Base-by-base conservation (phyloP, 78 protist genomes). In the Guillardia theta region DNA sequence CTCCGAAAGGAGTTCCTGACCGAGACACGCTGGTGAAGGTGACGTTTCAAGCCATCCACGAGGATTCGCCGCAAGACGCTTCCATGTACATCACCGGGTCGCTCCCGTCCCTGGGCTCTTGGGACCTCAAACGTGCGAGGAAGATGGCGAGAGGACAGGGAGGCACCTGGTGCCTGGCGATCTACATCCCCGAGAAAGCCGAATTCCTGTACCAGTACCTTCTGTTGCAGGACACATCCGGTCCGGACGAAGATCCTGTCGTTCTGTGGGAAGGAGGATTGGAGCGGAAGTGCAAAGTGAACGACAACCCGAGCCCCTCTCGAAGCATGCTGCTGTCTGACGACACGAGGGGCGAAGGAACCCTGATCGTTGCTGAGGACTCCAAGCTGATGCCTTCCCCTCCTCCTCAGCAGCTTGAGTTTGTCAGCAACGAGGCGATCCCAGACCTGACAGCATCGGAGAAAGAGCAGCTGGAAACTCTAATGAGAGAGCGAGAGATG, bases 131-230 rank as follows among this genome's bases (percentile, higher is more conserved):
- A 43, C 9, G 83, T 12, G 83, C 83, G 6, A 36, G 83, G 4
- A 70, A 70, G 6, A 70, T 70, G 83, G 36, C n/a, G 46, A 36
- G 83, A 0, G 22, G 46, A 24, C 36, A 70, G 41, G 41, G 36
- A 15, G 83, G 83, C 41, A 36, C 22, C 41, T 70, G 83, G 83
- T 15, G 45, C 33, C 83, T 70, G 41, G 22, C 83, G 45, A 70
- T 70, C 36, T 70, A 22, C 41, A 70, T 70, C 36, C 83, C 83
- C 15, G 83, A 70, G 36, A 70, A 70, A 33, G 83, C 83, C 8
- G 83, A 70, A 24, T 70, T 70, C 83, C 6, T 70, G 83, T 70
- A 70, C 83, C 83, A 70, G 83, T 70, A 22, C 22, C 83, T 70
- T 36, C 83, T 70, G 6, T 43, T 70, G 6, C 9, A 70, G 22